Base-by-base conservation (phyloP, 2,329 filamentous ascomycete species). In the Chaetomium strumarium region DNA sequence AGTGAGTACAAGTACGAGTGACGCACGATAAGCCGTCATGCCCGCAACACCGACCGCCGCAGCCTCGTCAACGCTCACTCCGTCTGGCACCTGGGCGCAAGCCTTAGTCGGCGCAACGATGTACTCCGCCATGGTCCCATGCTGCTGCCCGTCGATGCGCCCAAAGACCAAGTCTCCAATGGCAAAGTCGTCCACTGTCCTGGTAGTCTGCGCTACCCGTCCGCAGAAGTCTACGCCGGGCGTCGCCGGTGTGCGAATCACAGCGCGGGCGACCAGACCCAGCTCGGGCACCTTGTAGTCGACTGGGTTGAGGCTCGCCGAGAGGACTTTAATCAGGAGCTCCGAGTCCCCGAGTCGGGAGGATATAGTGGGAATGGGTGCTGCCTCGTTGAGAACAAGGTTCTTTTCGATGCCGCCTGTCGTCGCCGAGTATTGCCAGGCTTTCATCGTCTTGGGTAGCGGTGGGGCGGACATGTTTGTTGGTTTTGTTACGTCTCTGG, bases 201-300 rank as follows among this genome's bases (percentile, higher is more conserved):
- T 46, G 2, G 67, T 69, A 12, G 66, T 62, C 1, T 67, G 62
- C 13, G 74, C 66, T 11, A 77, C 66, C 9, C 69, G 68, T 0
- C 76, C 75, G 53, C 67, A 69, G 51, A 76, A 78, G 63, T 80
- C 77, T 61, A 76, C 68, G 0, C 75, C 74, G 0, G 78, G 78
- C 1, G 72, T 71, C 2, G 73, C 75, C 0, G 75, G 73, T 5
- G 64, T 65, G 20, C 66, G 61, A 44, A 76, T 64, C 1, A 72
- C 36, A 19, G 71, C 55, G 4, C 70, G 67, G 1, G 65, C 64
- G 6, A 78, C 51, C 0, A 73, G 66, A 29, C 75, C 67, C 2
- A 68, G 17, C 61, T 85, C 81, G 10, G 78, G 71, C 2, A 79
- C 58, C 65, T 86, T 86, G 73, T 82, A 79, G 71, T 87, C 84